phyloP scores from a whole-genome alignment of 176 grass and related monocot genomes.

The Eragrostis nindensis region DNA sequence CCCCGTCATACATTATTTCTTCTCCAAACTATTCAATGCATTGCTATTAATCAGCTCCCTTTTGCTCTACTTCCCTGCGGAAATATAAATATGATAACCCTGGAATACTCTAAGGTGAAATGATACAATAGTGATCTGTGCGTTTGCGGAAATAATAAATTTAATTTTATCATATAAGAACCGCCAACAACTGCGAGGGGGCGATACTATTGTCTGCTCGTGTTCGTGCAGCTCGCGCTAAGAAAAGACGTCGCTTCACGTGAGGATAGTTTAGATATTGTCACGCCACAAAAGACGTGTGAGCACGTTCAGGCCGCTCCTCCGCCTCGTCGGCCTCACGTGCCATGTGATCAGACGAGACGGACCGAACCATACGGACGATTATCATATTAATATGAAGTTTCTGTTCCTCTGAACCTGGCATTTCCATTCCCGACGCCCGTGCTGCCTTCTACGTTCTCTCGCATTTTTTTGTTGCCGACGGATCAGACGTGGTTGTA shows the following conservation, averaged over 20 bases:
- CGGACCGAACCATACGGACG: not conserved
- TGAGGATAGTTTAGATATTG: conserved; percentile 3
- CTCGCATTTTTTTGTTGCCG: not conserved
- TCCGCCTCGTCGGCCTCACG: conserved; percentile 14
- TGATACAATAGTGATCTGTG: no score
- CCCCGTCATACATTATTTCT: no score
- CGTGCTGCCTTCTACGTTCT: not conserved
- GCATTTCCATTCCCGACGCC: not conserved
- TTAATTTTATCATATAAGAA: no score
- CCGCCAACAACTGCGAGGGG: no score
- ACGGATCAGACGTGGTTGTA: not conserved
- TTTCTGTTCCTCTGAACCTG: not conserved
- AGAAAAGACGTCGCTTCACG: conserved; percentile 11
- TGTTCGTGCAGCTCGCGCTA: not conserved
- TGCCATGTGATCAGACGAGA: not conserved
- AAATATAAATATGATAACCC: no score
- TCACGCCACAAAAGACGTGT: conserved; percentile 23
- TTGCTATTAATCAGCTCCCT: no score
- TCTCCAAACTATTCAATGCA: no score
- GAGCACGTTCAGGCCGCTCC: conserved; percentile 7
- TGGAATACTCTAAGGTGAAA: no score
- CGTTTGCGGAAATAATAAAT: no score
- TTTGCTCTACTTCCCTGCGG: no score
- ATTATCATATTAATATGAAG: not conserved
- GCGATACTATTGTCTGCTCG: not conserved